phyloP scores from a whole-genome alignment of 1,139 yeast species.

The Saccharomycopsis phalli region DNA sequence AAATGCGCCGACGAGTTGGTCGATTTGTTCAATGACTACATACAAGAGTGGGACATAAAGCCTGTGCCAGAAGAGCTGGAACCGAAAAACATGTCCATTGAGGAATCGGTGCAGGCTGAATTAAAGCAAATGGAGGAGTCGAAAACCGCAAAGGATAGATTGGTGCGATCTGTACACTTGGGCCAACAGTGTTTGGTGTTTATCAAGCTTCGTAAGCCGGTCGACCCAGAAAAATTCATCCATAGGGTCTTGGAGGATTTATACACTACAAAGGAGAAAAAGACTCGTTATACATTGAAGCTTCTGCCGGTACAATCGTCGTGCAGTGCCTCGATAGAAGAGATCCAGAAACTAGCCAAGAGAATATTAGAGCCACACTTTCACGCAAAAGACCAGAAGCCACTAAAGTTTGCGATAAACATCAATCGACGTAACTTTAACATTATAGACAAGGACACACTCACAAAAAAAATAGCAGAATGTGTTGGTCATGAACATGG shows the following conservation, averaged over 20 bases:
- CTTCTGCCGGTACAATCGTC: constrained; percentile 74
- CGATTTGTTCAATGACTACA: constrained; percentile 49
- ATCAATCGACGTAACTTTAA: constrained; percentile 74
- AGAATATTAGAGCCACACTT: constrained; percentile 60
- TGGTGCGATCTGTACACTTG: constrained; percentile 56
- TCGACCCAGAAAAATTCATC: constrained; percentile 69
- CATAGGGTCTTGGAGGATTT: constrained; percentile 54
- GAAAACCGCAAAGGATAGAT: constrained; percentile 35
- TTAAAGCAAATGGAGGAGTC: constrained; percentile 45
- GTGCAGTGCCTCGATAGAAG: constrained; percentile 63
- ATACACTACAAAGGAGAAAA: constrained; percentile 39
- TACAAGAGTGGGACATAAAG: constrained; percentile 42
- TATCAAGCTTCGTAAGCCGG: constrained; percentile 68
- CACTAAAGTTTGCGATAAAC: constrained; percentile 68
- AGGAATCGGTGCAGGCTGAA: constrained; percentile 67
- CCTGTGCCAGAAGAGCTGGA: constrained; percentile 36
- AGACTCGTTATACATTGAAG: constrained; percentile 67
- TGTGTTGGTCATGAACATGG: constrained; percentile 62
- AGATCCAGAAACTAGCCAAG: constrained; percentile 48
- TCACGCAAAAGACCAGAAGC: constrained; percentile 39
- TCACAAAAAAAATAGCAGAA: constrained; percentile 65
- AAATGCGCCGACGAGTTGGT: constrained; percentile 68
- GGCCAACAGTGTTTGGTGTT: constrained; percentile 83
- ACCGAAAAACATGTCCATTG: constrained; percentile 48
- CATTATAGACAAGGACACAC: constrained; percentile 55